Evolutionary conservation across 169 alveolate genomes (phyloP).

Genomic region (Cryptosporidium muris): DNA sequence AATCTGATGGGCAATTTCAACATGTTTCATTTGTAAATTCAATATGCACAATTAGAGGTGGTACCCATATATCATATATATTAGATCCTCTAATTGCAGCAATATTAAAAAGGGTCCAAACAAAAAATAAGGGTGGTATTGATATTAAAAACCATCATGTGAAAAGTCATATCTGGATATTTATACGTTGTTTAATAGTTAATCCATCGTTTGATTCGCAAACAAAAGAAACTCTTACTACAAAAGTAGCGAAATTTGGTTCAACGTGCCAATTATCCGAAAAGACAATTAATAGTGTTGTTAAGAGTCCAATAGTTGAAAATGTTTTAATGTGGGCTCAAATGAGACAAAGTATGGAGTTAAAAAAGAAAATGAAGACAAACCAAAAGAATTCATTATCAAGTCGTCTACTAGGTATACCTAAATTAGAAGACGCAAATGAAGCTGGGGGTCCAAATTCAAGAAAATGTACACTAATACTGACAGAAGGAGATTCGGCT

Average conservation of each 20-base stretch:
- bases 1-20: slow-evolving; percentile 91
- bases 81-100: slow-evolving; percentile 94
- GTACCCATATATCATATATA: slow-evolving; percentile 97
- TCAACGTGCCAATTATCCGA: slow-evolving; percentile 88
- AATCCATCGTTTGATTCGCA: slow-evolving; percentile 99
- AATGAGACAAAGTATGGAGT: slow-evolving; percentile 92
- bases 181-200: slow-evolving; percentile 95
- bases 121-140: slow-evolving; percentile 93
- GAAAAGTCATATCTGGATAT: slow-evolving; percentile 93
- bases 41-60: slow-evolving; percentile 98
- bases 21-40: slow-evolving; percentile 98
- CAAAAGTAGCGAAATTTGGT: slow-evolving; percentile 91
- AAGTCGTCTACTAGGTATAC: slow-evolving; percentile 89
- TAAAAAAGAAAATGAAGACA: slow-evolving; percentile 85
- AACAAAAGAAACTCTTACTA: slow-evolving; percentile 96
- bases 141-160: slow-evolving; percentile 93
- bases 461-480: slow-evolving; percentile 94
- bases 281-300: slow-evolving; percentile 87
- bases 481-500: slow-evolving; percentile 99
- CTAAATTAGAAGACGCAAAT: slow-evolving; percentile 99
- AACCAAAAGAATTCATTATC: slow-evolving; percentile 78
- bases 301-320: slow-evolving; percentile 89
- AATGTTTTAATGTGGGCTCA: slow-evolving; percentile 91
- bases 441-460: slow-evolving; percentile 96
- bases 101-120: slow-evolving; percentile 88